Evolutionary conservation across 2,329 filamentous ascomycete species (phyloP).

Genomic region (Colletotrichum sp.): DNA sequence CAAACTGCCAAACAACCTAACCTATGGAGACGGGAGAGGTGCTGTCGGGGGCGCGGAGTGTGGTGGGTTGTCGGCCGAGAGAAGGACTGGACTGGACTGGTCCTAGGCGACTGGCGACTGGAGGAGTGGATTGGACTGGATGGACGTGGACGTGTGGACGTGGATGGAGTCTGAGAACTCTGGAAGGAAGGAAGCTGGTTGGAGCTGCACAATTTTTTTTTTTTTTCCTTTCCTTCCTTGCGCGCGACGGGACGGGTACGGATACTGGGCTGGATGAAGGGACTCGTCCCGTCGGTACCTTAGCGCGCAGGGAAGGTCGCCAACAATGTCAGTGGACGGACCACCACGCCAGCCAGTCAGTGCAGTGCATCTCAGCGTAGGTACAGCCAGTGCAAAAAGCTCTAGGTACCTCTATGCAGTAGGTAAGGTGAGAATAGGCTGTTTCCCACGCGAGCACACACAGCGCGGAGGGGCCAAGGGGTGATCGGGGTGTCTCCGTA

Average conservation of each 20-base stretch:
- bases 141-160: neutral
- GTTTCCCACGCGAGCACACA: conserved; percentile 18
- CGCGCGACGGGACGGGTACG: neutral
- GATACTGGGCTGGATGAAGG: conserved; percentile 6
- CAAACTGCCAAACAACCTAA: neutral
- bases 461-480: conserved; percentile 16
- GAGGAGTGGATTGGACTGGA: neutral
- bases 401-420: neutral
- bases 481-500: conserved; percentile 4
- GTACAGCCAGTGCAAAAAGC: neutral
- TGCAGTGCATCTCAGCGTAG: neutral
- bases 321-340: neutral
- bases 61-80: conserved; percentile 14
- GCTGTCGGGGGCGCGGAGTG: neutral
- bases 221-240: neutral
- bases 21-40: neutral
- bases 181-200: neutral
- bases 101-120: neutral
- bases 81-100: neutral
- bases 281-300: neutral
- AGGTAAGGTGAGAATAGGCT: conserved; percentile 8
- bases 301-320: neutral
- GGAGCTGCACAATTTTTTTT: neutral
- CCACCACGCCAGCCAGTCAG: neutral
- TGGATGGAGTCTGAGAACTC: neutral